phyloP scores from a whole-genome alignment of 2,329 filamentous ascomycete species.

The Penicillium aurantiogriseum region DNA sequence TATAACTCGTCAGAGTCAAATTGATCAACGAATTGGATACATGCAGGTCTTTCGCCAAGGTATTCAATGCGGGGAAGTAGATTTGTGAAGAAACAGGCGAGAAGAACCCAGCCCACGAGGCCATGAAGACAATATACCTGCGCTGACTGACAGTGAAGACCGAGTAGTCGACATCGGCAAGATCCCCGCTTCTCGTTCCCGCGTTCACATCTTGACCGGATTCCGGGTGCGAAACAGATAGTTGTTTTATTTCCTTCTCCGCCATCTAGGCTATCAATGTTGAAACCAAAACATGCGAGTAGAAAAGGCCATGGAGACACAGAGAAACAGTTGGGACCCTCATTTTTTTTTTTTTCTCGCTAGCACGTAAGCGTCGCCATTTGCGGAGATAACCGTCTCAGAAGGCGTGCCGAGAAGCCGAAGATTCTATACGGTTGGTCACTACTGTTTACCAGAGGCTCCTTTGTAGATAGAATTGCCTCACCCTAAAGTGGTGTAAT shows the following conservation, averaged over 20 bases:
- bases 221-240: constrained; percentile 3
- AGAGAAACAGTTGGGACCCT: not conserved
- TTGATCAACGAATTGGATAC: constrained; percentile 28
- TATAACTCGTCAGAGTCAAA: constrained; percentile 29
- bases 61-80: constrained; percentile 44
- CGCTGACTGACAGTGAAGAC: constrained; percentile 33
- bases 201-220: constrained; percentile 6
- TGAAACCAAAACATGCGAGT: not conserved
- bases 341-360: constrained; percentile 2
- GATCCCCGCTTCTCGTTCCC: constrained; percentile 7
- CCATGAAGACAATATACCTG: constrained; percentile 30
- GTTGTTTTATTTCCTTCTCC: constrained; percentile 6
- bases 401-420: constrained; percentile 22
- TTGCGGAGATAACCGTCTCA: constrained; percentile 9
- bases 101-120: constrained; percentile 40
- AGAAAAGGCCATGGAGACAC: not conserved
- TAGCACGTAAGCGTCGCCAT: constrained; percentile 4
- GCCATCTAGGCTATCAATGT: not conserved
- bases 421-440: constrained; percentile 4
- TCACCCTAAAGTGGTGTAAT: not conserved
- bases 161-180: constrained; percentile 29
- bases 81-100: constrained; percentile 48
- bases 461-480: not conserved
- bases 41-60: constrained; percentile 31
- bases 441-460: not conserved